Percentiles rank a stretch among this genome's conserved stretches.
Evolutionary conservation across 495 filamentous ascomycete genomes (phyloP).

Genomic region (Neurospora intermedia): DNA sequence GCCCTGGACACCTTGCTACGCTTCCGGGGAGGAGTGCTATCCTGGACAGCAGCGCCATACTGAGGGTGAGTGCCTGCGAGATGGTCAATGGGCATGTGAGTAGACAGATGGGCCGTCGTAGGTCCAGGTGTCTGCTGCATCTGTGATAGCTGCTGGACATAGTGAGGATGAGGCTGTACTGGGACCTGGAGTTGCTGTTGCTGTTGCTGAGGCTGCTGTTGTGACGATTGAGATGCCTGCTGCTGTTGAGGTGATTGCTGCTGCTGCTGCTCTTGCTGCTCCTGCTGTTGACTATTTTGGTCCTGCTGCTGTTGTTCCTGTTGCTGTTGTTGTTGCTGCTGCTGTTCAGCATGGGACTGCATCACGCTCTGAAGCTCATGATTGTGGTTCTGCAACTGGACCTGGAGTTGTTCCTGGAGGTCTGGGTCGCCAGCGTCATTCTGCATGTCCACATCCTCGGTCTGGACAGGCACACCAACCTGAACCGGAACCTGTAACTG

Average conservation of each 20-base stretch:
- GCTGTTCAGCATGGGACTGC: constrained; percentile 13
- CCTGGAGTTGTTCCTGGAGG: constrained; percentile 23
- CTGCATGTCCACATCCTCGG: constrained; percentile 1
- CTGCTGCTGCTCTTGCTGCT: constrained; percentile 17
- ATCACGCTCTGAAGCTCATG: constrained; percentile 10
- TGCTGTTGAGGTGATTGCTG: constrained; percentile 5
- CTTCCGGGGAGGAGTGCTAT: constrained; percentile 63
- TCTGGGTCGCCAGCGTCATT: constrained; percentile 13
- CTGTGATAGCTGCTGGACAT: neutral
- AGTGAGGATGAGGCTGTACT: constrained; percentile 7
- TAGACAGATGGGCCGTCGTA: constrained; percentile 20
- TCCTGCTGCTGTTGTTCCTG: constrained; percentile 4
- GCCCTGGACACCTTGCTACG: constrained; percentile 86
- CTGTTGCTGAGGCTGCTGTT: constrained; percentile 10
- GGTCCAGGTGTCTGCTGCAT: constrained; percentile 6
- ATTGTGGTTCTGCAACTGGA: constrained; percentile 22
- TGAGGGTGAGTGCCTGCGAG: constrained; percentile 7
- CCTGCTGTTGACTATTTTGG: constrained; percentile 9
- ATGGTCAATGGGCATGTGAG: constrained; percentile 23
- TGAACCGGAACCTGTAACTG: constrained; percentile 10
- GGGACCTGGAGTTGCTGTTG: constrained; percentile 2
- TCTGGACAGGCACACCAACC: neutral
- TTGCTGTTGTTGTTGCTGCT: neutral
- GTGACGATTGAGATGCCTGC: neutral
- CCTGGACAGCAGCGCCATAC: constrained; percentile 21